Evolutionary conservation across 345 rosid species (phyloP), one percentile per base, ranked within the genome.

Genomic region (Eucalyptus erythrocorys): DNA sequence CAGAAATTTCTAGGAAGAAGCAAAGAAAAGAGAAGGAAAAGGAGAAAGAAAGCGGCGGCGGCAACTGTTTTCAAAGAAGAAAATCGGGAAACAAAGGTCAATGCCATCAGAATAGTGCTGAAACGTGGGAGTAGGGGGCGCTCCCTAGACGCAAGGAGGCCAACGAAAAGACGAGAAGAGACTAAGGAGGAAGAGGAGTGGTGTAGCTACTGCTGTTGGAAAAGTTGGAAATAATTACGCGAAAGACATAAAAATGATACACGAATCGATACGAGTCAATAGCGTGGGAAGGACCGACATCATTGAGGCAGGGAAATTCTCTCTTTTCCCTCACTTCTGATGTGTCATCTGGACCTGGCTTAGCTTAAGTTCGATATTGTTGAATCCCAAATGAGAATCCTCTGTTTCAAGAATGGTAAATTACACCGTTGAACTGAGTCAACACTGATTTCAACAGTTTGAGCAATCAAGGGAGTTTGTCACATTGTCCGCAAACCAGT

Each of bases 311-410:
- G 81, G 13, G 34, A 16, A 34, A 22, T 68, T 34, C 81, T 34
- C 81, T 27, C 34, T 71, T 71, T 34, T 32, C 81, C 81, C 0
- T 32, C 43, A 71, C 43, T 68, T 17, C 7, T 66, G 8, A 64
- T n/a, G 2, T 27, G 40, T 64, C 76, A 64, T 64, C 1, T n/a
- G 76, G 76, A 64, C 37, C 76, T 64, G 76, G 76, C 37, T 66
- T 66, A 66, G 79, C 79, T 66, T 15, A 8, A 66, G 24, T 32
- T 16, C 2, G 3, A 4, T 64, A 8, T 66, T 16, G 42, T 66
- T 0, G 4, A 4, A 19, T 24, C 3, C 5, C 27, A 19, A 19
- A 3, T 19, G 2, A 37, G 82, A 19, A 19, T 0, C 19, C 27
- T 6, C 45, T 37, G 82, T 21, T 4, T 71, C 2, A 0, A 37